These are phyloP conservation scores for Ogataea naganishii DNA, from an alignment of 805 yeast genomes.

Conservation along the genomic window DNA sequence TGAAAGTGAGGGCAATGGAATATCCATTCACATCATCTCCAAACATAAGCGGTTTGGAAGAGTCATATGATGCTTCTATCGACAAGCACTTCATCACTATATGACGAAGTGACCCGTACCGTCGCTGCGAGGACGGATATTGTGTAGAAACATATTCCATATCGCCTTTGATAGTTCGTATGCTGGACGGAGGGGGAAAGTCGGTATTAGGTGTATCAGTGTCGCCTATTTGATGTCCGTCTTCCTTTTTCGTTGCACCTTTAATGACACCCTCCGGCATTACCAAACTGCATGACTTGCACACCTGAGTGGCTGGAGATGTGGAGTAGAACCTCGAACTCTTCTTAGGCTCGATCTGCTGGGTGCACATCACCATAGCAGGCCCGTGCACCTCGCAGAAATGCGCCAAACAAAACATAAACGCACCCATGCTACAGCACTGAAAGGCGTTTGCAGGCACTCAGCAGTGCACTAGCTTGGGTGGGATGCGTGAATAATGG, in stretches of 20 bases:
- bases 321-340: conserved; percentile 30
- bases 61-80: conserved; percentile 56
- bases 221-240: conserved; percentile 5
- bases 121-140: conserved; percentile 43
- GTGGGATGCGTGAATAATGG: too few relatives aligned
- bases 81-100: conserved; percentile 56
- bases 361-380: conserved; percentile 55
- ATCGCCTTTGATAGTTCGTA: conserved; percentile 19
- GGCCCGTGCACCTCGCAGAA: conserved; percentile 81
- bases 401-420: conserved; percentile 53
- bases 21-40: conserved; percentile 57
- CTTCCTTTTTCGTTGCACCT: conserved; percentile 11
- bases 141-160: conserved; percentile 43
- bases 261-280: conserved; percentile 30
- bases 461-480: too few relatives aligned
- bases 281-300: conserved; percentile 51
- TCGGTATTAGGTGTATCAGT: conserved; percentile 13
- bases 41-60: conserved; percentile 50
- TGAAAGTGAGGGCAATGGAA: conserved; percentile 52
- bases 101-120: conserved; percentile 48
- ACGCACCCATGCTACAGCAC: conserved; percentile 25
- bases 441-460: too few relatives aligned
- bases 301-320: conserved; percentile 27
- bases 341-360: conserved; percentile 21
- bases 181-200: conserved; percentile 9